phyloP scores from a whole-genome alignment of 2,329 filamentous ascomycete genomes.

The Penicillium concentricum region DNA sequence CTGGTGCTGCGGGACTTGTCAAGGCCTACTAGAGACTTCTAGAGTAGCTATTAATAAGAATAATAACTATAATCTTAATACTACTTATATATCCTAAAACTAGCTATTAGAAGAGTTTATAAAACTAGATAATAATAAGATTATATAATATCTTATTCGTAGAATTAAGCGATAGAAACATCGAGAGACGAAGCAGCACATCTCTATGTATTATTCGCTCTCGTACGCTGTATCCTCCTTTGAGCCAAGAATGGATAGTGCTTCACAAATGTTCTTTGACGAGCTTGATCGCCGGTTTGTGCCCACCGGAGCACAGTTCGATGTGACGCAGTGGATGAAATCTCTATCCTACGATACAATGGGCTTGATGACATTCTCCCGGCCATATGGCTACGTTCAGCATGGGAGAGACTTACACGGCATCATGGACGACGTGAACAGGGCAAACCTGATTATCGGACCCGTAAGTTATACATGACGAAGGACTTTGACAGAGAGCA shows the following conservation, averaged over 20 bases:
- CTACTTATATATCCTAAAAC: neutral
- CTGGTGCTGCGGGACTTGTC: no score
- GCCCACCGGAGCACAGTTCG: conserved; percentile 6
- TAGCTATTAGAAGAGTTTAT: neutral
- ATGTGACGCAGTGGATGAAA: conserved; percentile 31
- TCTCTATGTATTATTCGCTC: conserved; percentile 5
- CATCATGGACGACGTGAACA: conserved; percentile 19
- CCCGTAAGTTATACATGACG: neutral
- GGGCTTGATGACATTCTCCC: conserved; percentile 31
- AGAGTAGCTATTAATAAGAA: no score
- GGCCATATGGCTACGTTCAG: conserved; percentile 31
- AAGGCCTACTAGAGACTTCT: no score
- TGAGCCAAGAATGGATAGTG: conserved; percentile 4
- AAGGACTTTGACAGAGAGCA: neutral
- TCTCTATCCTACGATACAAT: conserved; percentile 38
- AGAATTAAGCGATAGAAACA: neutral
- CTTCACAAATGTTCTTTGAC: conserved; percentile 18
- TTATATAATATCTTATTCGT: neutral
- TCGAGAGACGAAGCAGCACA: conserved; percentile 5
- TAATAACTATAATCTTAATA: no score
- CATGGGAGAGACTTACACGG: conserved; percentile 26
- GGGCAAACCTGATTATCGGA: conserved; percentile 3
- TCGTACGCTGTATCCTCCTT: conserved; percentile 4
- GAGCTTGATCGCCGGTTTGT: conserved; percentile 22
- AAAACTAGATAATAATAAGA: neutral